These are phyloP conservation scores for Corinectria fuckeliana DNA, from an alignment of 2,329 filamentous ascomycete species.

Conservation along the genomic window DNA sequence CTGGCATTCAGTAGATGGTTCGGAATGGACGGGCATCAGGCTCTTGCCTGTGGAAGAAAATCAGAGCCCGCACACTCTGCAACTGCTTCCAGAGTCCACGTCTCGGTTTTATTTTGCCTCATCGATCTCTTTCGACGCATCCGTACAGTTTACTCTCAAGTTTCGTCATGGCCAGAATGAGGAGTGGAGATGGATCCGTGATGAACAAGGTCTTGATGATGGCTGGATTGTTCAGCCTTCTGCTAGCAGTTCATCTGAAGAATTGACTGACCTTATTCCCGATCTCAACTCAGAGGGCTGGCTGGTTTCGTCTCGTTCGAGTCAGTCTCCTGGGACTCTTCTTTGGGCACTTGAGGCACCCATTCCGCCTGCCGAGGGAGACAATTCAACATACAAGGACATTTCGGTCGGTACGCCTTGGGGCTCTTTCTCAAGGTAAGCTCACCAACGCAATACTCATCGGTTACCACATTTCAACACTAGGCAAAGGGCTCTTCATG, in stretches of 20 bases:
- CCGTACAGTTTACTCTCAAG: slow-evolving; percentile 73
- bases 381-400: slow-evolving; percentile 63
- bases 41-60: slow-evolving; percentile 40
- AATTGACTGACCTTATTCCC: slow-evolving; percentile 62
- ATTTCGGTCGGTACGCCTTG: slow-evolving; percentile 69
- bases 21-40: slow-evolving; percentile 60
- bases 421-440: slow-evolving; percentile 59
- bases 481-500: background rate
- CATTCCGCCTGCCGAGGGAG: slow-evolving; percentile 62
- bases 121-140: slow-evolving; percentile 54
- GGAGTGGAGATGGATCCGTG: slow-evolving; percentile 74
- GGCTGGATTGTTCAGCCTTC: slow-evolving; percentile 62
- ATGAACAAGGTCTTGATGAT: slow-evolving; percentile 68
- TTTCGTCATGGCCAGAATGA: slow-evolving; percentile 61
- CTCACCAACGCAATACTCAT: background rate
- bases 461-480: background rate
- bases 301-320: slow-evolving; percentile 58
- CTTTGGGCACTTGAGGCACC: slow-evolving; percentile 71
- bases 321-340: slow-evolving; percentile 71
- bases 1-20: slow-evolving; percentile 70
- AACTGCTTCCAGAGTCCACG: slow-evolving; percentile 39
- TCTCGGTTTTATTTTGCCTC: slow-evolving; percentile 61
- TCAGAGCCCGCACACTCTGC: slow-evolving; percentile 58
- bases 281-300: slow-evolving; percentile 61
- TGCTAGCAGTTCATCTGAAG: slow-evolving; percentile 41